These are phyloP conservation scores for Penicillium pancosmium DNA, from an alignment of 495 filamentous ascomycete species.

Conservation along the genomic window DNA sequence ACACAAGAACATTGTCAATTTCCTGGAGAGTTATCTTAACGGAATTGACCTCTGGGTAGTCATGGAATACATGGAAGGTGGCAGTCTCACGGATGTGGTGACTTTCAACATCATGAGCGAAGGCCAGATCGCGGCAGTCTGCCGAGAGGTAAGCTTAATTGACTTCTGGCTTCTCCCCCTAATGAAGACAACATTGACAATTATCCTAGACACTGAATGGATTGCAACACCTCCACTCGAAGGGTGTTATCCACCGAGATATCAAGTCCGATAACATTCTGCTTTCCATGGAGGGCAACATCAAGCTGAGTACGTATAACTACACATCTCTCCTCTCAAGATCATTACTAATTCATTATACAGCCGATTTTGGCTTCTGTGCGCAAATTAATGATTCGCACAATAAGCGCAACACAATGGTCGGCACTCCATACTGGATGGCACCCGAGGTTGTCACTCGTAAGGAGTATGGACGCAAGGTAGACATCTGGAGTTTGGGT, in stretches of 20 bases:
- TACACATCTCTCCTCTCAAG: constrained; percentile 1
- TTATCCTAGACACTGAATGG: constrained; percentile 72
- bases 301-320: constrained; percentile 87
- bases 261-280: constrained; percentile 99
- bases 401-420: constrained; percentile 98
- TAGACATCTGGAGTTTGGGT: constrained; percentile 97
- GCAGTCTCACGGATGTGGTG: constrained; percentile 95
- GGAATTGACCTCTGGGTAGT: constrained; percentile 94
- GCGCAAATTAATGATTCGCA: constrained; percentile 97
- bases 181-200: neutral
- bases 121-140: constrained; percentile 93
- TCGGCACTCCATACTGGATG: constrained; percentile 99
- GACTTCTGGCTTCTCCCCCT: neutral
- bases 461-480: constrained; percentile 97
- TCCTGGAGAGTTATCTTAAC: constrained; percentile 93
- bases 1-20: constrained; percentile 98
- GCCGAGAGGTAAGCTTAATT: constrained; percentile 68
- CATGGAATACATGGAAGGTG: constrained; percentile 99
- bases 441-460: constrained; percentile 95
- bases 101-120: constrained; percentile 99
- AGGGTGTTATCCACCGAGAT: constrained; percentile 96
- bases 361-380: constrained; percentile 98
- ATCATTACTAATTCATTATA: constrained; percentile 31
- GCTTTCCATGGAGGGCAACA: constrained; percentile 91
- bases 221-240: constrained; percentile 93